Conservation (phyloP, 1,139 yeast species). For the Pichia sp. region DNA sequence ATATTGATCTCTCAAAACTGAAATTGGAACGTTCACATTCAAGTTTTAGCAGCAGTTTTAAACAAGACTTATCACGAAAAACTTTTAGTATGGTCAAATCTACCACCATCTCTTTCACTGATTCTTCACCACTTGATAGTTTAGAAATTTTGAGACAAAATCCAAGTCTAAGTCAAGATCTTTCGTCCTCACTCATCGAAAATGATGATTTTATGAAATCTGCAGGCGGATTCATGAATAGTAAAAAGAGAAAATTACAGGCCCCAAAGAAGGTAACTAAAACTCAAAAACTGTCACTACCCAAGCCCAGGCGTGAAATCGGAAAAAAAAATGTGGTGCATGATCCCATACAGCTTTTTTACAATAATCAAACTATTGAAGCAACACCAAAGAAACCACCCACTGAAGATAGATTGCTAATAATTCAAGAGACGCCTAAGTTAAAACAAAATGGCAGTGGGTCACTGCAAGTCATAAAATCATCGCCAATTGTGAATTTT, state of each 20-base stretch:
- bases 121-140: too few species aligned
- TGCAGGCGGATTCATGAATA: conserved; percentile 11
- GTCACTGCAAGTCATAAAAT: not conserved
- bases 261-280: conserved; percentile 2
- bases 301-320: too few species aligned
- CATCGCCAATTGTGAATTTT: not conserved
- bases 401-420: not conserved
- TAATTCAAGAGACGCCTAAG: not conserved
- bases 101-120: too few species aligned
- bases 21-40: conserved; percentile 24
- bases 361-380: conserved; percentile 17
- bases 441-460: not conserved
- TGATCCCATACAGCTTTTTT: conserved; percentile 4
- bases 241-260: conserved; percentile 10
- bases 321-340: too few species aligned
- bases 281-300: too few species aligned
- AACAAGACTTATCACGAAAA: conserved; percentile 24
- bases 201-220: not conserved
- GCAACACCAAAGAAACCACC: conserved; percentile 17
- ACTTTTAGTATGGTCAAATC: conserved; percentile 28
- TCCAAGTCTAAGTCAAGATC: not conserved
- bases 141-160: too few species aligned
- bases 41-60: conserved; percentile 15
- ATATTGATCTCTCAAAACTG: conserved; percentile 17
- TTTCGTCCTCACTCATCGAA: not conserved